These are phyloP conservation scores for Cerioporus squamosus DNA, from an alignment of 1,284 basidiomycete genomes.

Conservation along the genomic window DNA sequence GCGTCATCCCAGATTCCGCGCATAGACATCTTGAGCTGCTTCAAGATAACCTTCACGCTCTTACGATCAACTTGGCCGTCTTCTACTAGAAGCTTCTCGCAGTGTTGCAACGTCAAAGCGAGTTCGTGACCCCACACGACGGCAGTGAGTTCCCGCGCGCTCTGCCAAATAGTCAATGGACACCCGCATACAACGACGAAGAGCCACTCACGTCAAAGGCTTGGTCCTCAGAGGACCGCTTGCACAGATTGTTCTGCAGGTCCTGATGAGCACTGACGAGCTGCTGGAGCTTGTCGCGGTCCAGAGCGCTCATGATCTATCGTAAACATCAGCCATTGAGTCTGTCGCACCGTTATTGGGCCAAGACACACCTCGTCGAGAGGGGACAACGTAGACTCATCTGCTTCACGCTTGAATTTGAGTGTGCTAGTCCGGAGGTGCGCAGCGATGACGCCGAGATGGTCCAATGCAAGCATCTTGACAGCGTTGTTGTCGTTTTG, in stretches of 20 bases:
- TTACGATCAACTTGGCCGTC: conserved; percentile 31
- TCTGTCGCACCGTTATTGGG: background rate
- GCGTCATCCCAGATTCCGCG: conserved; percentile 72
- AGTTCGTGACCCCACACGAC: conserved; percentile 79
- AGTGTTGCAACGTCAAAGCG: conserved; percentile 59
- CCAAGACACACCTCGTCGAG: conserved; percentile 65
- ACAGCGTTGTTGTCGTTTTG: conserved; percentile 78
- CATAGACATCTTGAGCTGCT: conserved; percentile 61
- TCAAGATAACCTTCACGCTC: conserved; percentile 52
- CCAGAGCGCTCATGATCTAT: conserved; percentile 61
- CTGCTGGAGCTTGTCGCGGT: conserved; percentile 56
- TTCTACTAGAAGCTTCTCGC: conserved; percentile 47
- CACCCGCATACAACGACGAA: background rate
- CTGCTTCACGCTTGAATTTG: conserved; percentile 43
- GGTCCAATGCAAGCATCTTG: conserved; percentile 89
- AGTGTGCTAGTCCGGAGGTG: conserved; percentile 67
- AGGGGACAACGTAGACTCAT: conserved; percentile 47
- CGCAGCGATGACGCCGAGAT: conserved; percentile 91
- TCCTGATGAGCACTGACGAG: conserved; percentile 66
- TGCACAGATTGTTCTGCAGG: conserved; percentile 66
- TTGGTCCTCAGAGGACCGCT: conserved; percentile 75
- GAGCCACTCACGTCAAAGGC: conserved; percentile 66
- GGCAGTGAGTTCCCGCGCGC: conserved; percentile 74
- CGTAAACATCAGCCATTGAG: background rate
- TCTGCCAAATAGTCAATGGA: conserved; percentile 47